These are phyloP conservation scores for Streptanthus diversifolius DNA, from an alignment of 345 rosid species.

Conservation along the genomic window DNA sequence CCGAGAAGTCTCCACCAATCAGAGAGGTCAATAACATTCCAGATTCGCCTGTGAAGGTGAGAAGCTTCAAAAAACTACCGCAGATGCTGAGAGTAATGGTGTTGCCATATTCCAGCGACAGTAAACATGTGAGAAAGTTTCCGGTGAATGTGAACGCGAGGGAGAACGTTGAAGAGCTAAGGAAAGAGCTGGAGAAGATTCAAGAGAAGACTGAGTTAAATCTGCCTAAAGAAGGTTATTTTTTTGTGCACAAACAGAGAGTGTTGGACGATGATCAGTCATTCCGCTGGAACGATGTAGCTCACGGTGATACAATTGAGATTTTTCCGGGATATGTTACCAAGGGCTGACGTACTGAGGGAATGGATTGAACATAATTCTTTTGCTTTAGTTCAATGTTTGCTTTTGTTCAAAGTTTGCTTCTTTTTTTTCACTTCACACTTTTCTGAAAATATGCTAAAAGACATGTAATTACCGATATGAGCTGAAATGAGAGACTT, in stretches of 20 bases:
- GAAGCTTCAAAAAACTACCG: not conserved
- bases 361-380: too few species aligned
- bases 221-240: conserved; percentile 61
- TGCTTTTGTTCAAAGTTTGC: not conserved
- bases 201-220: conserved; percentile 36
- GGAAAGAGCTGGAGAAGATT: conserved; percentile 58
- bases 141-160: conserved; percentile 48
- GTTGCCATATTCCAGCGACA: conserved; percentile 39
- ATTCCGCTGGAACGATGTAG: conserved; percentile 62
- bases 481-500: not conserved
- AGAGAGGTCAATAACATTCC: not conserved
- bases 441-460: conserved; percentile 6
- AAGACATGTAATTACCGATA: not conserved
- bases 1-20: not conserved
- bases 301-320: conserved; percentile 63
- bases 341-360: not conserved
- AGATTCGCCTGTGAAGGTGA: not conserved
- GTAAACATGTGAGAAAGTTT: conserved; percentile 34
- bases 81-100: not conserved
- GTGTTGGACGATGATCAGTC: conserved; percentile 39
- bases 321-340: conserved; percentile 48
- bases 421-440: not conserved
- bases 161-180: conserved; percentile 59
- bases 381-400: not conserved
- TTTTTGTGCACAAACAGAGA: conserved; percentile 56